Conservation (phyloP, 768 basidiomycete genomes). For the Boletellus sp. region DNA sequence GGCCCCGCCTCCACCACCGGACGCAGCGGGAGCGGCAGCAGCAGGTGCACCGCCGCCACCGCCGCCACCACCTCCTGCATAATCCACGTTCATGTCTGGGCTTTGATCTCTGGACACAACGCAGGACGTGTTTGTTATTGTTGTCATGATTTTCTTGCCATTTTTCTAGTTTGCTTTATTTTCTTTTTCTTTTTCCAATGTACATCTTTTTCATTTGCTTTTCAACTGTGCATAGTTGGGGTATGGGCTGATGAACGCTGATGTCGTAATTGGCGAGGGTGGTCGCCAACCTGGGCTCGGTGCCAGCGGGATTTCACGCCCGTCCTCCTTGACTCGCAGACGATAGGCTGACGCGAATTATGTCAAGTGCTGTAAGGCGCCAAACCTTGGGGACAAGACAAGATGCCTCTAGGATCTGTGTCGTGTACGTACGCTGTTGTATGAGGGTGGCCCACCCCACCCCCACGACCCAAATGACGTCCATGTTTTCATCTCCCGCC, state of each 20-base stretch:
- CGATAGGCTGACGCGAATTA: too few relatives aligned
- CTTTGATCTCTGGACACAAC: background rate
- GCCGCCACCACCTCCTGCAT: slow-evolving; percentile 27
- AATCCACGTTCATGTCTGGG: background rate
- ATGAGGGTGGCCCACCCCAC: too few relatives aligned
- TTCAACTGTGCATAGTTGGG: slow-evolving; percentile 1
- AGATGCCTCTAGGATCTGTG: too few relatives aligned
- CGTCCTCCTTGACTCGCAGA: too few relatives aligned
- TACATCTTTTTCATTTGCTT: slow-evolving; percentile 19
- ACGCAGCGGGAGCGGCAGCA: slow-evolving; percentile 2
- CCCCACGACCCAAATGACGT: too few relatives aligned
- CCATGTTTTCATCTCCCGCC: too few relatives aligned
- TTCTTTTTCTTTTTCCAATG: slow-evolving; percentile 31
- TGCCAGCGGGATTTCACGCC: too few relatives aligned
- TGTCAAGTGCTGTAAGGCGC: too few relatives aligned
- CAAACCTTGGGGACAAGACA: too few relatives aligned
- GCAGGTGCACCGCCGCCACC: slow-evolving; percentile 3
- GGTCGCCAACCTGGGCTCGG: too few relatives aligned
- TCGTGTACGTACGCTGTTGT: too few relatives aligned
- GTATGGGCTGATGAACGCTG: background rate
- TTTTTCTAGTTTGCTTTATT: slow-evolving; percentile 28
- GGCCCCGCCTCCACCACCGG: slow-evolving; percentile 26
- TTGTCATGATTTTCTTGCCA: slow-evolving; percentile 22
- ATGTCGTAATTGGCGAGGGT: too few relatives aligned
- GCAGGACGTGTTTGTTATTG: background rate